phyloP scores from a whole-genome alignment of 2,329 filamentous ascomycete genomes.

The Fusarium falciforme region DNA sequence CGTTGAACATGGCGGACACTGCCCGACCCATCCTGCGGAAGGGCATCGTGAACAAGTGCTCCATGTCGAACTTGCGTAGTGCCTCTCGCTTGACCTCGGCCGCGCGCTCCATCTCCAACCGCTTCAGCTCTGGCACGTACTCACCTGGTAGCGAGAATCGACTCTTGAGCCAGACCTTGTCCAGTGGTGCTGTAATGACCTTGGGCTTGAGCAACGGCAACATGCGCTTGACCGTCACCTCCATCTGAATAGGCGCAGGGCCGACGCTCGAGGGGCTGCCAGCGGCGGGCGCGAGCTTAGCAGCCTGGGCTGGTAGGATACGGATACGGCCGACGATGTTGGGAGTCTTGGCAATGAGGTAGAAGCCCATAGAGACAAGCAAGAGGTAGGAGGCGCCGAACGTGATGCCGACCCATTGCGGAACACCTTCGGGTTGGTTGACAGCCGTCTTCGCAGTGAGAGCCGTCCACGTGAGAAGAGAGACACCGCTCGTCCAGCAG shows the following conservation, averaged over 20 bases:
- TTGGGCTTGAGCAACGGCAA: conserved; percentile 61
- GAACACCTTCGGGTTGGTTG: conserved; percentile 59
- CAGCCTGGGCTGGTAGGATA: conserved; percentile 57
- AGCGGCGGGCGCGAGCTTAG: conserved; percentile 32
- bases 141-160: conserved; percentile 54
- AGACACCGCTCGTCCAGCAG: conserved; percentile 66
- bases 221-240: conserved; percentile 63
- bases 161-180: conserved; percentile 50
- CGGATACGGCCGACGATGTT: conserved; percentile 69
- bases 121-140: conserved; percentile 51
- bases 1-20: conserved; percentile 55
- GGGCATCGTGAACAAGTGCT: conserved; percentile 67
- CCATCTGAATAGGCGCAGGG: conserved; percentile 56
- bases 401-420: conserved; percentile 66
- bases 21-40: conserved; percentile 63
- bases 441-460: conserved; percentile 50
- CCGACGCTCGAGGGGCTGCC: conserved; percentile 19
- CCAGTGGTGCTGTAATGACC: conserved; percentile 52
- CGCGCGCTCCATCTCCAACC: conserved; percentile 46
- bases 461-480: conserved; percentile 50
- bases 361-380: conserved; percentile 70
- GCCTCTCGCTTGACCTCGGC: conserved; percentile 53
- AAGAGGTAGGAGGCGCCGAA: conserved; percentile 69
- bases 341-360: conserved; percentile 67
- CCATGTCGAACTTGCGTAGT: conserved; percentile 63